phyloP scores from a whole-genome alignment of 2,329 filamentous ascomycete species.

The Knufia fluminis region DNA sequence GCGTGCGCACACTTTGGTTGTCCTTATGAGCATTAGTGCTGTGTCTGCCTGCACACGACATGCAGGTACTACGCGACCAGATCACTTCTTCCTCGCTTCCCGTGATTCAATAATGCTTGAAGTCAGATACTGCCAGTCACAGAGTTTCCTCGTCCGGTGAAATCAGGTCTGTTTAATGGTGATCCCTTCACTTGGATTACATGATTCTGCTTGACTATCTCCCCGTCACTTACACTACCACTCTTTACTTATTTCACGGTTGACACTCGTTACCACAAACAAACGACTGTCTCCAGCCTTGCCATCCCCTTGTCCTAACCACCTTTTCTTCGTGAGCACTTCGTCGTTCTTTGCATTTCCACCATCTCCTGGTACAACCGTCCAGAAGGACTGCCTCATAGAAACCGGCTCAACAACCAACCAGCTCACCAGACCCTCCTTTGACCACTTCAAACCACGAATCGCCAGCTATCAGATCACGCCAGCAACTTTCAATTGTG shows the following conservation, averaged over 20 bases:
- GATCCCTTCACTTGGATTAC: not conserved
- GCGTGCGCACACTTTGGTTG: not conserved
- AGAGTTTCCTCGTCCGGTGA: not conserved
- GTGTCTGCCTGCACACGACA: slow-evolving; percentile 1
- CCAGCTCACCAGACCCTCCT: too few species aligned
- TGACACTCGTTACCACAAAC: not conserved
- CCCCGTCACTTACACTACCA: not conserved
- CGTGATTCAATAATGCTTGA: too few species aligned
- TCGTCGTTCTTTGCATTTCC: too few species aligned
- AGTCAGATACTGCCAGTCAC: too few species aligned
- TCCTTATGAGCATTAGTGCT: not conserved
- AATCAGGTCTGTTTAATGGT: not conserved
- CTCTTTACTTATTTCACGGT: not conserved
- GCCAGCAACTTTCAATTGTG: too few species aligned
- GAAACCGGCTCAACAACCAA: too few species aligned
- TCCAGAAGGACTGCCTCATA: too few species aligned
- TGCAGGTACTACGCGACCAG: slow-evolving; percentile 1
- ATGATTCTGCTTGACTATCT: not conserved
- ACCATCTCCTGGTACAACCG: too few species aligned
- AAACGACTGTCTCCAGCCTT: not conserved
- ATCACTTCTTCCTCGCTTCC: too few species aligned
- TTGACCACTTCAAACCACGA: too few species aligned
- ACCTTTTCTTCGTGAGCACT: not conserved
- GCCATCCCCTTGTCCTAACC: not conserved
- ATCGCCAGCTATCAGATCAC: too few species aligned